Conservation (phyloP, 2,329 filamentous ascomycete genomes). For the Colletotrichum sp. region DNA sequence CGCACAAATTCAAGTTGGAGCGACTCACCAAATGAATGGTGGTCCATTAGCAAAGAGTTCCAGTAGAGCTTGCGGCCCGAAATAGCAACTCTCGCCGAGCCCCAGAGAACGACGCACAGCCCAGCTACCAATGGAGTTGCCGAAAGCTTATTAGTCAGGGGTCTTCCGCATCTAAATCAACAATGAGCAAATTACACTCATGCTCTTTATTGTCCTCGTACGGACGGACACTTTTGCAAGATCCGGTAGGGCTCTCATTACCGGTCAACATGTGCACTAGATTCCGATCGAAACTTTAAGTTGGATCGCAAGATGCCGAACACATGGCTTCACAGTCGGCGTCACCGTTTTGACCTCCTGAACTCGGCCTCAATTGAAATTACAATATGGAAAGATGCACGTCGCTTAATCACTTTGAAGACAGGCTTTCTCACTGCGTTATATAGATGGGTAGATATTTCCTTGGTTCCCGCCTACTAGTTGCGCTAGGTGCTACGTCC, state of each 20-base stretch:
- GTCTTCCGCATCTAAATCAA: neutral
- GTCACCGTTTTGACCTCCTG: neutral
- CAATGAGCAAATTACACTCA: neutral
- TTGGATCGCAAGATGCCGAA: neutral
- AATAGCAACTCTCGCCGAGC: neutral
- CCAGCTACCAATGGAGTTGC: neutral
- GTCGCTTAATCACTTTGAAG: accelerated
- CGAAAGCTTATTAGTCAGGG: neutral
- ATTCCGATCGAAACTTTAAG: neutral
- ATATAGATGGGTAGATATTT: neutral
- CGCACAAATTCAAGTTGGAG: neutral
- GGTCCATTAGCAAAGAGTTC: neutral
- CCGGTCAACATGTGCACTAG: neutral
- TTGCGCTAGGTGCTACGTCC: neutral
- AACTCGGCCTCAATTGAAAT: neutral
- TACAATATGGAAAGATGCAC: neutral
- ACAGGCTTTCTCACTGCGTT: neutral
- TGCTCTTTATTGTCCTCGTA: neutral
- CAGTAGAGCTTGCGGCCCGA: neutral
- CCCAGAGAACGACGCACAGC: neutral
- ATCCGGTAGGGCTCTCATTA: neutral
- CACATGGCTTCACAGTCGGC: neutral
- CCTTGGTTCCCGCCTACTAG: accelerated
- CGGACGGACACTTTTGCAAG: neutral
- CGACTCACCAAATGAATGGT: neutral